phyloP scores from a whole-genome alignment of 345 rosid species.

The Chamaenerion angustifolium region DNA sequence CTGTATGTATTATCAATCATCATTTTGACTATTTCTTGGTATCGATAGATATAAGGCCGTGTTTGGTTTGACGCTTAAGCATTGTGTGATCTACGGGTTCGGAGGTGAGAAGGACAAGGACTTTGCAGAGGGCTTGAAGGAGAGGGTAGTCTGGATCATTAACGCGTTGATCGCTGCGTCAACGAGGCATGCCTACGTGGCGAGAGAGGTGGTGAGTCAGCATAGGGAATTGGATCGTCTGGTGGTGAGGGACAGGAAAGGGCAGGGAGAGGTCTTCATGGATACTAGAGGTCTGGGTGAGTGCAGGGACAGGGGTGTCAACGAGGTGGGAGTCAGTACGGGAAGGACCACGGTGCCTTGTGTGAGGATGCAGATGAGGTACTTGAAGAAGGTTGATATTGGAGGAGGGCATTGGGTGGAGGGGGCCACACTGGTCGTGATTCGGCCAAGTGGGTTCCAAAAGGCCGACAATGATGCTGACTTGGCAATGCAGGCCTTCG shows the following conservation, averaged over 20 bases:
- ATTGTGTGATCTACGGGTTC: conserved; percentile 33
- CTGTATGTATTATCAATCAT: too few relatives aligned
- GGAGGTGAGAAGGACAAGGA: conserved; percentile 5
- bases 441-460: conserved; percentile 14
- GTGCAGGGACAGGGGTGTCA: conserved; percentile 11
- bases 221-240: conserved; percentile 19
- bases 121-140: conserved; percentile 23
- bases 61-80: conserved; percentile 21
- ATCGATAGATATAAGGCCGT: conserved; percentile 22
- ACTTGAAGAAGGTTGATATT: conserved; percentile 15
- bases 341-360: conserved; percentile 20
- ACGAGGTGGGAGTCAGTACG: neutral
- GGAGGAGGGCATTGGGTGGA: conserved; percentile 12
- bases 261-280: conserved; percentile 33
- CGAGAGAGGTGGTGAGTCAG: conserved; percentile 21
- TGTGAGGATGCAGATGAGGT: conserved; percentile 42
- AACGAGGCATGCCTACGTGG: conserved; percentile 20
- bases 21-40: too few relatives aligned
- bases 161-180: conserved; percentile 39
- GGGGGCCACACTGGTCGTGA: conserved; percentile 32
- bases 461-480: conserved; percentile 21
- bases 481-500: conserved; percentile 29
- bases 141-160: conserved; percentile 40
- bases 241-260: conserved; percentile 23
- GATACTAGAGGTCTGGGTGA: conserved; percentile 24